phyloP scores from a whole-genome alignment of 2,329 filamentous ascomycete species.

The Alternaria infectoria region DNA sequence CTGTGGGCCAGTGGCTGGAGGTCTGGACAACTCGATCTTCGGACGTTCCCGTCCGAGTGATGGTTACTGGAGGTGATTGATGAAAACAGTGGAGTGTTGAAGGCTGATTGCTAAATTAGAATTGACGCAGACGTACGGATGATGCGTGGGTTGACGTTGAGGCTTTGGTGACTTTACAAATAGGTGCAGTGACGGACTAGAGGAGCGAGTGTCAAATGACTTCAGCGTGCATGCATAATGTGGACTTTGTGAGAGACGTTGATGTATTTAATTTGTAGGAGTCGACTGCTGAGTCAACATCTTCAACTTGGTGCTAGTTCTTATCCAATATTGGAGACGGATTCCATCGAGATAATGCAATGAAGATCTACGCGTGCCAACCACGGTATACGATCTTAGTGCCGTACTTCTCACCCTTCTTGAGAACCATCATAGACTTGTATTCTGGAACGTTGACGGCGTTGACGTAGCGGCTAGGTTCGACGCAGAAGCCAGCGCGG shows the following conservation, averaged over 20 bases:
- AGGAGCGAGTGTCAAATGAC: not conserved
- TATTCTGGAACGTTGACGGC: slow-evolving; percentile 82
- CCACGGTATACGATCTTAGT: slow-evolving; percentile 81
- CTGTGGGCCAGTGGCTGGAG: not conserved
- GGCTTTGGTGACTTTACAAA: not conserved
- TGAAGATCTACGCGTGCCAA: slow-evolving; percentile 66
- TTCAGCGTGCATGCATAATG: not conserved
- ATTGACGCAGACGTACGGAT: not conserved
- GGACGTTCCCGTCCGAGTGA: not conserved
- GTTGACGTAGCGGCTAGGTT: slow-evolving; percentile 90
- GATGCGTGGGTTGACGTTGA: not conserved
- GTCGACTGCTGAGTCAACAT: not conserved
- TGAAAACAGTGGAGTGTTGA: not conserved
- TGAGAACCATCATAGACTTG: slow-evolving; percentile 78
- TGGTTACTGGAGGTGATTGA: not conserved
- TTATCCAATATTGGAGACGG: not conserved
- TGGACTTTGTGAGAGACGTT: not conserved
- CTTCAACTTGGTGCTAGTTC: not conserved
- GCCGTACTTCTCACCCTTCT: slow-evolving; percentile 84
- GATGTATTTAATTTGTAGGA: not conserved
- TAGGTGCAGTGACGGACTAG: not conserved
- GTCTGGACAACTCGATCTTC: not conserved
- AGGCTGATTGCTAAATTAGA: not conserved
- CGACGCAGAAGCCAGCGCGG: slow-evolving; percentile 85
- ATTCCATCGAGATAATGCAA: not conserved